These are phyloP conservation scores for Puccinia triticina DNA, from an alignment of 1,284 basidiomycete genomes.

Conservation along the genomic window DNA sequence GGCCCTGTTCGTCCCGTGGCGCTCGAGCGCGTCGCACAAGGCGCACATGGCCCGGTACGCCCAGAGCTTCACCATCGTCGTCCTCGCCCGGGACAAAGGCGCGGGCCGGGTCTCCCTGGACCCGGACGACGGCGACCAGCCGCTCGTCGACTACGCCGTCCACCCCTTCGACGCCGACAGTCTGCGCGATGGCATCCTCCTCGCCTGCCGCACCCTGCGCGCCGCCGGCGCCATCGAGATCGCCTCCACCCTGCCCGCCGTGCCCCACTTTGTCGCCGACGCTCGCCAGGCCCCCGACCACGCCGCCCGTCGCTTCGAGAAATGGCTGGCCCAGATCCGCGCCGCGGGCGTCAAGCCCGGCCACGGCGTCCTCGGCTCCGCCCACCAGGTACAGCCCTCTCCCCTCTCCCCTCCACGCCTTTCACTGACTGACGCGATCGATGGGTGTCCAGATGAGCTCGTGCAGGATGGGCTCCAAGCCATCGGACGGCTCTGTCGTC, in stretches of 20 bases:
- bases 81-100: conserved; percentile 59
- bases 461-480: conserved; percentile 61
- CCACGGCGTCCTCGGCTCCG: conserved; percentile 54
- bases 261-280: conserved; percentile 53
- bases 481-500: conserved; percentile 58
- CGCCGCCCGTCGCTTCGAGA: conserved; percentile 55
- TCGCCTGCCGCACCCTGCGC: conserved; percentile 61
- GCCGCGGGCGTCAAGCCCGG: conserved; percentile 33
- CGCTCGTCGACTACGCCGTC: conserved; percentile 61
- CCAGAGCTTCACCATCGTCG: conserved; percentile 58
- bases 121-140: conserved; percentile 57
- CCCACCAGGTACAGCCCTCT: conserved; percentile 56
- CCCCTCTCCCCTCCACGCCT: not conserved
- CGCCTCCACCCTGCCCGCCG: conserved; percentile 59
- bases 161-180: conserved; percentile 60
- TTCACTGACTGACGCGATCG: no score
- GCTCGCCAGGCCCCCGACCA: conserved; percentile 52
- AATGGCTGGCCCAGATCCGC: conserved; percentile 51
- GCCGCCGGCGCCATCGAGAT: conserved; percentile 62
- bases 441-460: conserved; percentile 60
- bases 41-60: conserved; percentile 58
- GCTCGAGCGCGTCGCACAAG: conserved; percentile 60
- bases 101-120: conserved; percentile 61
- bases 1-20: conserved; percentile 60
- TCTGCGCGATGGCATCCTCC: conserved; percentile 61